Base-by-base conservation (phyloP, 202 grass and related monocot species). In the Zoysia matrella region DNA sequence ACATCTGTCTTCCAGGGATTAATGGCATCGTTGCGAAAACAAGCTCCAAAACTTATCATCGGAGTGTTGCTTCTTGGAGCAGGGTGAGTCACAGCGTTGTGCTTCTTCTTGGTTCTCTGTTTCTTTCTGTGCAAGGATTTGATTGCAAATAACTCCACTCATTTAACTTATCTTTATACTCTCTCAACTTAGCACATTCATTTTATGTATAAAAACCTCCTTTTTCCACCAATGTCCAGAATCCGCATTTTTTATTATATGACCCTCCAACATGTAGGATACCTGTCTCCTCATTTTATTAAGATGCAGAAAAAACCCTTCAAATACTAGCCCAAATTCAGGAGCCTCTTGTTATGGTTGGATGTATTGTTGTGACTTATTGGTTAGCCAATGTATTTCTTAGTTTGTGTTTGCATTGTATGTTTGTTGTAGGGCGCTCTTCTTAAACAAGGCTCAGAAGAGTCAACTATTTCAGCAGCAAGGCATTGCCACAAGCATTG, bases 371-470 rank as follows among this genome's bases (percentile, higher is more conserved):
- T 55, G 6, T 47, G 75, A 11, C 36, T 60, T 69, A 66, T 53
- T 44, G n/a, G 22, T 56, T 47, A 11, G 48, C 36, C 56, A 54
- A 36, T 73, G 68, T 49, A 36, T 82, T 47, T 83, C 65, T 83
- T 48, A 78, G 71, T 71, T 53, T 49, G 39, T 16, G 88, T 82
- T 71, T 39, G 14, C 86, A 83, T 60, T 67, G 3, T 81, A 53
- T 65, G 49, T n/a, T n/a, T 85, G 61, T 77, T 52, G 60, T 77
- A 99, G 96, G 78, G 83, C 57, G 11, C 88, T 92, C 73, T 87
- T 95, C 61, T 49, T 95, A 67, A 98, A 87, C 83, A 90, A 91
- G 69, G 92, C 78, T 81, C 91, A 98, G 84, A 93, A 89, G 83
- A 95, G 53, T 80, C 91, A 93, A 79, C 74, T 89, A 74, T 60